Conservation (phyloP, 1,284 basidiomycete genomes). For the Cryptococcus neoformans region DNA sequence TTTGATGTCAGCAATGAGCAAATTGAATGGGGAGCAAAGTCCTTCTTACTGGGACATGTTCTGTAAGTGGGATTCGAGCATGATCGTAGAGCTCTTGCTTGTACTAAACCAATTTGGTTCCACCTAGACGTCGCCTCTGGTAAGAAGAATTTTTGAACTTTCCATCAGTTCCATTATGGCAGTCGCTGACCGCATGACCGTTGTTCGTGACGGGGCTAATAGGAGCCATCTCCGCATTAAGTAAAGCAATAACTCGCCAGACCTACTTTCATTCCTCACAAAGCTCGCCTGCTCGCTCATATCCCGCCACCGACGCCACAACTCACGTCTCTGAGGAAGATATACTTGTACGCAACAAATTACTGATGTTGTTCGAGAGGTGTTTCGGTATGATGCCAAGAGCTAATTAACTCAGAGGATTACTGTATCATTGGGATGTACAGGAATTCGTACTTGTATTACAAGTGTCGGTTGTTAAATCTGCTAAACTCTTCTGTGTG, state of each 20-base stretch:
- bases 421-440: background rate
- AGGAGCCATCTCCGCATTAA: slow-evolving; percentile 24
- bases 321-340: slow-evolving; percentile 10
- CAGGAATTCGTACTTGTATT: background rate
- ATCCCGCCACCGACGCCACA: background rate
- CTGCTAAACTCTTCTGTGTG: too few species aligned
- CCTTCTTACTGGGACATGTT: slow-evolving; percentile 44
- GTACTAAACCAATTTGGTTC: background rate
- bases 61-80: slow-evolving; percentile 21
- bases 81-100: slow-evolving; percentile 1
- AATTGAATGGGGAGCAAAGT: slow-evolving; percentile 30
- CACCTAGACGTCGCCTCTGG: slow-evolving; percentile 23
- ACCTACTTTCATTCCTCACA: background rate
- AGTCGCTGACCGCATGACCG: background rate
- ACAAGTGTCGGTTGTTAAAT: too few species aligned
- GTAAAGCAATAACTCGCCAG: slow-evolving; percentile 8
- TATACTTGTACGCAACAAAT: slow-evolving; percentile 11
- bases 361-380: slow-evolving; percentile 11
- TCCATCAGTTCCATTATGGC: too few species aligned
- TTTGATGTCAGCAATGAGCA: slow-evolving; percentile 40
- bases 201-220: background rate
- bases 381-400: slow-evolving; percentile 11
- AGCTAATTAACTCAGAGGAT: background rate
- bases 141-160: slow-evolving; percentile 1
- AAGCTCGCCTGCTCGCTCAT: background rate